Conservation (phyloP, 768 basidiomycete species). For the Chalciporus sphaerocephalus region DNA sequence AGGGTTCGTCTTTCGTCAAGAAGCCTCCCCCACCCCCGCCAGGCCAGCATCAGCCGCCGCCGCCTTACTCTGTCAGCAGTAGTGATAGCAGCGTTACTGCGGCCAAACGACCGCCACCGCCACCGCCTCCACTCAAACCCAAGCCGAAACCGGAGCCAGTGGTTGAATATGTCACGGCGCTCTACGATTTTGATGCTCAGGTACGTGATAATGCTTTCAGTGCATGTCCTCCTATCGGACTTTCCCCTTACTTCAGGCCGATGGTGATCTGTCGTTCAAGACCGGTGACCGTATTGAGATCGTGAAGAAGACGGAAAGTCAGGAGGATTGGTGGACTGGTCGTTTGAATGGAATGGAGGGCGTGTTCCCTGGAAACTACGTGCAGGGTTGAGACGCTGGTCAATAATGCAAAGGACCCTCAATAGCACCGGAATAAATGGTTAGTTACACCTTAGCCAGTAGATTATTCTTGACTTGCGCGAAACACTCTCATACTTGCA, state of each 20-base stretch:
- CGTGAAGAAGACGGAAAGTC: conserved; percentile 71
- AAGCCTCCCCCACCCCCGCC: conserved; percentile 39
- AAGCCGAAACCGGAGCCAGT: conserved; percentile 70
- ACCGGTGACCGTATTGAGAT: conserved; percentile 90
- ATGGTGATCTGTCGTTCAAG: conserved; percentile 87
- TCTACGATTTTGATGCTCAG: conserved; percentile 95
- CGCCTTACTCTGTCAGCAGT: conserved; percentile 33
- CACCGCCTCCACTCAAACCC: conserved; percentile 87
- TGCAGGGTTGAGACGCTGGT: conserved; percentile 18
- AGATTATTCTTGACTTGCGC: background rate
- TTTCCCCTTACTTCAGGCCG: conserved; percentile 50
- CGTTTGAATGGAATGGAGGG: conserved; percentile 76
- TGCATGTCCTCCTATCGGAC: background rate
- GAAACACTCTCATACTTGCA: no score
- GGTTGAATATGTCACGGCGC: conserved; percentile 77
- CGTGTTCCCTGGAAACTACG: conserved; percentile 77
- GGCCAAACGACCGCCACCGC: conserved; percentile 71
- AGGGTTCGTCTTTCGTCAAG: conserved; percentile 35
- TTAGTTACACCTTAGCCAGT: background rate
- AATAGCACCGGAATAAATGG: background rate
- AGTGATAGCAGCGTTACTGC: conserved; percentile 29
- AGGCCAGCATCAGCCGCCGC: conserved; percentile 37
- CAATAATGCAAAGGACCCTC: background rate
- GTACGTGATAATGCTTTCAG: conserved; percentile 33
- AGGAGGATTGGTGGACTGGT: conserved; percentile 99